Evolutionary conservation across 441 rosid genomes (phyloP), one percentile per base, ranked within the genome.

Genomic region (Pelargonium citronellum): DNA sequence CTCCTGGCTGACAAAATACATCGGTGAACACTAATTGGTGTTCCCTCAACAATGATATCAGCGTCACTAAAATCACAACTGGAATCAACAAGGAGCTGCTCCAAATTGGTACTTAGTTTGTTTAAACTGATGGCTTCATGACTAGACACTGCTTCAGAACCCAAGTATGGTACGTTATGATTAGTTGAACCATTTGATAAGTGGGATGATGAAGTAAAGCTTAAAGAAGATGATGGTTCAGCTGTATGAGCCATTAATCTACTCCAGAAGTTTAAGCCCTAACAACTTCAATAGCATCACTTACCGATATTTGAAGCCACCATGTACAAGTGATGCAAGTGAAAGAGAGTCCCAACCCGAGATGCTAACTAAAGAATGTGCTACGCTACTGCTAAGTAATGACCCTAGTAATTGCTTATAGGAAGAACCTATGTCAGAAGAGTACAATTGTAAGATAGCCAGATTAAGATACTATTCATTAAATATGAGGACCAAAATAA

Each of bases 1-100:
- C 97, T 94, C 79, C 97, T 89, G 15, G 90, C 87, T 15, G 96
- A 93, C 80, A 94, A 76, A 72, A 94, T 72, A 72, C 96, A 91
- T 69, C 97, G 75, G 77, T 91, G 94, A 74, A 87, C 85, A 69
- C 94, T 84, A 74, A 94, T 89, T 11, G 85, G 10, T 19, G 43
- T 73, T 5, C 76, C 92, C 77, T 87, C 90, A 47, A 94, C 81
- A n/a, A 81, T 68, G 66, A 94, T 81, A 61, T 87, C 91, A 74
- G 95, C 91, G 80, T 94, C 98, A 43, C 83, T 85, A 22, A 83
- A 91, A 77, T 76, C 86, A 62, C 77, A 75, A 66, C 75, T 71
- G 30, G 78, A 46, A 66, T 79, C 87, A 55, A 70, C 68, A 76
- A 90, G 80, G 46, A 94, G 95, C 79, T 82, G 88, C 75, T 85